Percentiles rank a stretch among this genome's conserved stretches.
Evolutionary conservation across 768 basidiomycete genomes (phyloP).

Genomic region (Mycena galericulata): DNA sequence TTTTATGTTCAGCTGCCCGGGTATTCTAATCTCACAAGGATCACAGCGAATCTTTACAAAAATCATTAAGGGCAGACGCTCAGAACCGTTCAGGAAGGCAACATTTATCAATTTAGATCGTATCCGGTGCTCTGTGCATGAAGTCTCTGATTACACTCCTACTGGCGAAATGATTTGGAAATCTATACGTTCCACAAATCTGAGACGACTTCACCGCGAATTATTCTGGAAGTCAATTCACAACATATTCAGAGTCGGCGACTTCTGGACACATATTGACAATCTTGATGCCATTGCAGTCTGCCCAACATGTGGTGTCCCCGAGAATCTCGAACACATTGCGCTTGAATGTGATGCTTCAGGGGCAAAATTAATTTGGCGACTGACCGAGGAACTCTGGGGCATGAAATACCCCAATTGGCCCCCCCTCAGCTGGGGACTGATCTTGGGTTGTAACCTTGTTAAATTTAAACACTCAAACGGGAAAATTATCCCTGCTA

Average conservation of each 20-base stretch:
- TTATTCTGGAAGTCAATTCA: conserved; percentile 28
- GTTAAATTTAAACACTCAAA: not conserved
- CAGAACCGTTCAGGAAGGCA: too few relatives aligned
- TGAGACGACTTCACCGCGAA: not conserved
- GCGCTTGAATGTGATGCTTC: conserved; percentile 1
- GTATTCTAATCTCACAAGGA: too few relatives aligned
- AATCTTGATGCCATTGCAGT: not conserved
- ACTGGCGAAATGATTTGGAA: conserved; percentile 20
- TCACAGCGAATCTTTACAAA: too few relatives aligned
- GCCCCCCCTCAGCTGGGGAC: not conserved
- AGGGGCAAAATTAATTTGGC: not conserved
- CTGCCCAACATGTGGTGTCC: conserved; percentile 8
- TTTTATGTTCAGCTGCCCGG: too few relatives aligned
- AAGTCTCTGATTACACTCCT: too few relatives aligned
- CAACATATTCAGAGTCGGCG: conserved; percentile 16
- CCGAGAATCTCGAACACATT: conserved; percentile 34
- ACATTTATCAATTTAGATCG: too few relatives aligned
- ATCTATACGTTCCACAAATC: not conserved
- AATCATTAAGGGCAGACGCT: too few relatives aligned
- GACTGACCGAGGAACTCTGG: conserved; percentile 10
- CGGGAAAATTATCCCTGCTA: conserved; percentile 2
- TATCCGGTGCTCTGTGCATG: too few relatives aligned
- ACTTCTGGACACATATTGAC: conserved; percentile 31
- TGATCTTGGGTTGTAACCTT: conserved; percentile 1
- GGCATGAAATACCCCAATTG: not conserved